A percentile compares a stretch with the other conserved stretches of the same genome.
Evolutionary conservation across 2,329 filamentous ascomycete genomes (phyloP).

Genomic region (Xylariaceae sp.): DNA sequence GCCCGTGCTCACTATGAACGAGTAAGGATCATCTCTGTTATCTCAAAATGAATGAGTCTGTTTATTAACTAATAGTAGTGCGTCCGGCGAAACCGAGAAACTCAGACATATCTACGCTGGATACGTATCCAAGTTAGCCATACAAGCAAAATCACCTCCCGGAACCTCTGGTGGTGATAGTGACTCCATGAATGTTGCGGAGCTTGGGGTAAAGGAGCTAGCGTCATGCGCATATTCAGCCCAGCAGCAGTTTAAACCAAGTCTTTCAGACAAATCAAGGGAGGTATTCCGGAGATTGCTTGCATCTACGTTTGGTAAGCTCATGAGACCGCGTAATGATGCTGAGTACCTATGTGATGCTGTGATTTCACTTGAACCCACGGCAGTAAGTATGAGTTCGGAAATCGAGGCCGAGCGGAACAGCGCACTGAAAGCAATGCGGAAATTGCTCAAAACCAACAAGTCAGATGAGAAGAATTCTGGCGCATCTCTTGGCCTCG

Average conservation of each 20-base stretch:
- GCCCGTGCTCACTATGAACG: slow-evolving; percentile 43
- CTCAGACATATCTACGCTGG: slow-evolving; percentile 55
- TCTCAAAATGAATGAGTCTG: slow-evolving; percentile 30
- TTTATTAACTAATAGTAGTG: slow-evolving; percentile 35
- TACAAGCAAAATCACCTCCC: slow-evolving; percentile 39
- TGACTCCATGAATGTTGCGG: slow-evolving; percentile 42
- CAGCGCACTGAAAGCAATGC: slow-evolving; percentile 55
- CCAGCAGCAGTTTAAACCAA: slow-evolving; percentile 45
- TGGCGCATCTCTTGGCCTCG: slow-evolving; percentile 63
- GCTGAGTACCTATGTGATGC: slow-evolving; percentile 57
- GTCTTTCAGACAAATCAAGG: slow-evolving; percentile 55
- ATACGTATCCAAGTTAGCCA: slow-evolving; percentile 57
- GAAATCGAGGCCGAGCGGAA: slow-evolving; percentile 56
- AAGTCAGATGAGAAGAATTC: slow-evolving; percentile 41
- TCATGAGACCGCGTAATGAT: slow-evolving; percentile 57
- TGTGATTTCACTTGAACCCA: slow-evolving; percentile 55
- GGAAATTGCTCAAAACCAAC: slow-evolving; percentile 52
- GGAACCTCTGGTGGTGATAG: slow-evolving; percentile 34
- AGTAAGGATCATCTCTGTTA: slow-evolving; percentile 32
- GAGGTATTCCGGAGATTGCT: slow-evolving; percentile 60
- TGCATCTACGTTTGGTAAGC: slow-evolving; percentile 59
- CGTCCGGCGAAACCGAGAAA: slow-evolving; percentile 41
- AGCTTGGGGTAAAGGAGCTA: slow-evolving; percentile 53
- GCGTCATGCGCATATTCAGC: slow-evolving; percentile 59
- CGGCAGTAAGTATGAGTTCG: slow-evolving; percentile 57